Conservation (phyloP, 2,329 filamentous ascomycete species). For the Corynespora cassiicola region DNA sequence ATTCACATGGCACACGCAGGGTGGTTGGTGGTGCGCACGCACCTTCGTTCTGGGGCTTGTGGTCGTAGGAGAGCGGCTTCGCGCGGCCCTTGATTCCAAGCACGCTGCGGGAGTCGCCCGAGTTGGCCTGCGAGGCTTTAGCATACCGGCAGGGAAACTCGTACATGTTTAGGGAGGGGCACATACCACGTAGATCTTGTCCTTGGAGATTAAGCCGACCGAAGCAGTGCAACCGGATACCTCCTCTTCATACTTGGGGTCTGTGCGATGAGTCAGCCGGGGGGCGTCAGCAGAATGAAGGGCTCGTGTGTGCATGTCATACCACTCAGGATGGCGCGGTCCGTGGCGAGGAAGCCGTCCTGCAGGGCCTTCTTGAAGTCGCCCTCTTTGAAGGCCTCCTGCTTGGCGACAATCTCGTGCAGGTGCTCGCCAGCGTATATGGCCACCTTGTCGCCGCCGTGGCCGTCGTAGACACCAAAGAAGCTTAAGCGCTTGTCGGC, state of each 20-base stretch:
- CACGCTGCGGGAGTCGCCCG: slow-evolving; percentile 93
- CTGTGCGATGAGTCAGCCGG: slow-evolving; percentile 58
- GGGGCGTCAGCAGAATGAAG: slow-evolving; percentile 9
- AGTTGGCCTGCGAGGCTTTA: slow-evolving; percentile 77
- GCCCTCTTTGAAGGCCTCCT: slow-evolving; percentile 89
- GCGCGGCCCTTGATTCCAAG: slow-evolving; percentile 95
- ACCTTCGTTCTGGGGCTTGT: slow-evolving; percentile 99
- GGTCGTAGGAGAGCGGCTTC: slow-evolving; percentile 98
- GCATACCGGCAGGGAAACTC: no score
- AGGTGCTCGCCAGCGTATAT: slow-evolving; percentile 91
- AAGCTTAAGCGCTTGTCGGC: slow-evolving; percentile 82
- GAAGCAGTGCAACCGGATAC: slow-evolving; percentile 98
- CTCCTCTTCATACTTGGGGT: slow-evolving; percentile 96
- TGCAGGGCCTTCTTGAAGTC: slow-evolving; percentile 96
- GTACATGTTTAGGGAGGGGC: slow-evolving; percentile 5
- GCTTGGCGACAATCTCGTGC: slow-evolving; percentile 92
- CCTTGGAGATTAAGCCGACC: slow-evolving; percentile 83
- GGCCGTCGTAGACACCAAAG: slow-evolving; percentile 97
- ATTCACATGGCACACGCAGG: no score
- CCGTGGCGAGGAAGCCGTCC: slow-evolving; percentile 95
- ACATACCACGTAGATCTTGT: slow-evolving; percentile 95
- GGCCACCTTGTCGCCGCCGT: slow-evolving; percentile 96
- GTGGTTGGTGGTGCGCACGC: slow-evolving; percentile 21
- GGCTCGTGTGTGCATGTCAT: no score
- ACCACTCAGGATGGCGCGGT: slow-evolving; percentile 96